Evolutionary conservation across 2,329 filamentous ascomycete species (phyloP), one percentile per base, ranked within the genome.

Genomic region (Pseudocercospora vitis): DNA sequence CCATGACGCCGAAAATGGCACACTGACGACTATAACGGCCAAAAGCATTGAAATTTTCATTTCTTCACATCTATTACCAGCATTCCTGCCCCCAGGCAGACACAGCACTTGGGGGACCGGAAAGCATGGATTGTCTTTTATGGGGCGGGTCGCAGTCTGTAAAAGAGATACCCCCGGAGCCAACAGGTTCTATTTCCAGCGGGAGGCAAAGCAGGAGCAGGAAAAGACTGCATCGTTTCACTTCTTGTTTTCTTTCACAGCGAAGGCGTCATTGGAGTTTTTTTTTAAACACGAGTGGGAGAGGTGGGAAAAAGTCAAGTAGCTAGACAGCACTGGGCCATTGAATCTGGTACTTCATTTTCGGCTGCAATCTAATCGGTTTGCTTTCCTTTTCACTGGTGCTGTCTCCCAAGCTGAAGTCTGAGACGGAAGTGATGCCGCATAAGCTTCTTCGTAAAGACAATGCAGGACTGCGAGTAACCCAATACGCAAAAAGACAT

Each of bases 21-120:
- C 23, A 6, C n/a, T 42, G 16, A 42, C 37, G 26, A 33, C 44
- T 24, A 18, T 42, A 9, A 47, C 44, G 44, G 44, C 44, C 44
- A 33, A 47, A 32, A 31, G 28, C 44, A 47, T 47, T 33, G 44
- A 47, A n/a, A 12, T 37, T 23, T 26, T 39, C 35, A 3, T 14
- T 45, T 31, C 14, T n/a, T n/a, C n/a, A n/a, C n/a, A n/a, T n/a
- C n/a, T n/a, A n/a, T n/a, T n/a, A 39, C 9, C 28, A 28, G 21
- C 19, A 21, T 16, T 18, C n/a, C n/a, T n/a, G n/a, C n/a, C n/a
- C n/a, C n/a, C n/a, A 29, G 26, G 26, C 6, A 29, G 6, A 6
- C 26, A 29, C 26, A 29, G 26, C 11, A 29, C 26, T 6, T 6
- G 6, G 26, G 26, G 9, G 12, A n/a, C 24, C 18, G 24, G 21